phyloP scores from a whole-genome alignment of 805 yeast genomes.

The Ogataea degrootiae region DNA sequence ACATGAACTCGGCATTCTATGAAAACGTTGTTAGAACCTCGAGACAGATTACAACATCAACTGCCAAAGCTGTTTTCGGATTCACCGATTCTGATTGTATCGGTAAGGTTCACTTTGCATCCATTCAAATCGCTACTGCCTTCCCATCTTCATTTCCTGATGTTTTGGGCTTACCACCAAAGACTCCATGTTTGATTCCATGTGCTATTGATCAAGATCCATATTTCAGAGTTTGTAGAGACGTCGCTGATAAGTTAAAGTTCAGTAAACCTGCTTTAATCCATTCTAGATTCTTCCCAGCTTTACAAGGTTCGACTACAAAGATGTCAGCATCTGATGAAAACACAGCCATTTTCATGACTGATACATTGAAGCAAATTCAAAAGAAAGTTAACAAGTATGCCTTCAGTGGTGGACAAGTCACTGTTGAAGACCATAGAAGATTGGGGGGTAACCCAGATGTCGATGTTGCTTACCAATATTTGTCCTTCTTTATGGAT shows the following conservation, averaged over 20 bases:
- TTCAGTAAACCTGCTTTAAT: constrained; percentile 87
- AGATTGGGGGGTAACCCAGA: constrained; percentile 90
- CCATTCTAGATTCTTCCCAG: constrained; percentile 97
- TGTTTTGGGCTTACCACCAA: constrained; percentile 76
- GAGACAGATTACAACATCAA: constrained; percentile 93
- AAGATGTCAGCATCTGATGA: constrained; percentile 96
- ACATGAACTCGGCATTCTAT: constrained; percentile 91
- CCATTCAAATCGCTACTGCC: constrained; percentile 93
- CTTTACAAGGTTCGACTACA: constrained; percentile 91
- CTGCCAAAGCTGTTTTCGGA: constrained; percentile 96
- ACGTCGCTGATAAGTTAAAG: constrained; percentile 90
- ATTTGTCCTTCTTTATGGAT: constrained; percentile 80
- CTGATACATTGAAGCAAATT: constrained; percentile 87
- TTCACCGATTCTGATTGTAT: constrained; percentile 92
- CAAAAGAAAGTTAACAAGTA: constrained; percentile 93
- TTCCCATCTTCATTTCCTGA: constrained; percentile 96
- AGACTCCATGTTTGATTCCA: constrained; percentile 95
- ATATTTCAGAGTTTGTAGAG: constrained; percentile 94
- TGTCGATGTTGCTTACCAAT: constrained; percentile 92
- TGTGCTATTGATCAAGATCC: constrained; percentile 99
- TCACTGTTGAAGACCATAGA: constrained; percentile 86
- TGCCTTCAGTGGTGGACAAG: constrained; percentile 94
- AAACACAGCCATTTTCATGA: constrained; percentile 89
- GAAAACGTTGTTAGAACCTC: constrained; percentile 91
- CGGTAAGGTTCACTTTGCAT: constrained; percentile 92